Base-by-base conservation (phyloP, 2,329 filamentous ascomycete genomes). In the Coniochaeta sp. region DNA sequence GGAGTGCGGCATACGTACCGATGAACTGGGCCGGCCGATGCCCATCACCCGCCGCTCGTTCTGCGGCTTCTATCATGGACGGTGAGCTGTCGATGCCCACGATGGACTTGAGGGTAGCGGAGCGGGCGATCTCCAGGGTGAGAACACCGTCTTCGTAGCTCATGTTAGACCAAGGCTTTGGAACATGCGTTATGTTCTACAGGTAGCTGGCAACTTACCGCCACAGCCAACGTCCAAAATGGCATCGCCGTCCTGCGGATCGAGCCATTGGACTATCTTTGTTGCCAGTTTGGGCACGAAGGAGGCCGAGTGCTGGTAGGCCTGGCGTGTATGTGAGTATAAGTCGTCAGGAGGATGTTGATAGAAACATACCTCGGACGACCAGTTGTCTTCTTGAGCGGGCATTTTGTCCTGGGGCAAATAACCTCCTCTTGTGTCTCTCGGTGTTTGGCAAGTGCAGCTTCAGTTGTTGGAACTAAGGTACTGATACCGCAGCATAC, bases 201-300 rank as follows among this genome's bases (percentile, higher is more conserved):
- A n/a, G 26, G 45, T 12, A 18, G 30, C 14, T 2, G 28, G 12
- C 16, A 20, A 65, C 69, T 55, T 52, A 80, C 78, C 82, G 40
- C 83, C 83, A 57, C 83, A 86, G 13, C 83, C 83, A 50, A 86
- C 66, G 56, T 86, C 83, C 2, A 86, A 68, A 20, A 86, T 73
- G 14, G 69, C 63, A 60, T 86, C 82, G 56, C 79, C 75, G 26
- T 74, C 71, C 53, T 81, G 72, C 0, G 82, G 72, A 57, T 83
- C 74, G 0, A 86, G 70, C 75, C 80, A 85, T 45, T 71, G 63
- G 10, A 83, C 59, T 5, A 86, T 71, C 53, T 81, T 83, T 14
- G 71, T 73, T 1, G 82, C 76, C 9, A 86, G 68, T 60, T 82
- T 79, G 3, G 83, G 82, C 8, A 86, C 82, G 58, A 86, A 86